Percentiles rank a stretch among this genome's conserved stretches.
Conservation (phyloP, 1,284 basidiomycete species). For the Sanguinoderma infundibulare region DNA sequence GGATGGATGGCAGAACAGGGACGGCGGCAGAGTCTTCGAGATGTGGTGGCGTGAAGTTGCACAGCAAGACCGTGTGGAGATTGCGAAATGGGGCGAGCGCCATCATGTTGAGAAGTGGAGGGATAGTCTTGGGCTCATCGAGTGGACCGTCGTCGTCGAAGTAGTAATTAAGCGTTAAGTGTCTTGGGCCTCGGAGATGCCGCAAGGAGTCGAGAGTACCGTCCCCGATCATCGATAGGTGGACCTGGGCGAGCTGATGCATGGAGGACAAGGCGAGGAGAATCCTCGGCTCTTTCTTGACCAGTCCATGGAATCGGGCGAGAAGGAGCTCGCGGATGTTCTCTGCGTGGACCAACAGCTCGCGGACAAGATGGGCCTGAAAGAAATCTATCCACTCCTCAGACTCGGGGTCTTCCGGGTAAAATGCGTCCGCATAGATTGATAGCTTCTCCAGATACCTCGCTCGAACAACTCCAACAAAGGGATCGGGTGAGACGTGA, state of each 20-base stretch:
- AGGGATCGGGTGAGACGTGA: neutral
- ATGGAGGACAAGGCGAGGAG: slow-evolving; percentile 5
- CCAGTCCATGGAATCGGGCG: slow-evolving; percentile 10
- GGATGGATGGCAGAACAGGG: slow-evolving; percentile 8
- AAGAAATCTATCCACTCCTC: slow-evolving; percentile 11
- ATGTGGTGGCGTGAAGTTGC: slow-evolving; percentile 7
- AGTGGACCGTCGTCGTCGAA: slow-evolving; percentile 1
- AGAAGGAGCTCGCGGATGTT: slow-evolving; percentile 5
- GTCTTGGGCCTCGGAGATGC: neutral
- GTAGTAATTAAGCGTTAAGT: slow-evolving; percentile 6
- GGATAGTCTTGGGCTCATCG: slow-evolving; percentile 1
- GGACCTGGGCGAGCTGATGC: slow-evolving; percentile 4
- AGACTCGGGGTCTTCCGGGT: neutral
- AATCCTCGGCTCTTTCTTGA: slow-evolving; percentile 8
- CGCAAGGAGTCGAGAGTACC: neutral
- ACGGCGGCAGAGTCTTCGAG: neutral
- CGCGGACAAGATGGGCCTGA: slow-evolving; percentile 9
- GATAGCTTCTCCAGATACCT: neutral
- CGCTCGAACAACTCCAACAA: neutral
- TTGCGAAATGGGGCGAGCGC: slow-evolving; percentile 1
- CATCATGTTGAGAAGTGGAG: slow-evolving; percentile 1
- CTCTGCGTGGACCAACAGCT: slow-evolving; percentile 7
- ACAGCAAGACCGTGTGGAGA: slow-evolving; percentile 9
- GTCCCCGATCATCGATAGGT: slow-evolving; percentile 8
- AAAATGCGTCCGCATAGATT: neutral